Evolutionary conservation across 2,329 filamentous ascomycete species (phyloP).

Genomic region (Pyrenophora seminiperda): DNA sequence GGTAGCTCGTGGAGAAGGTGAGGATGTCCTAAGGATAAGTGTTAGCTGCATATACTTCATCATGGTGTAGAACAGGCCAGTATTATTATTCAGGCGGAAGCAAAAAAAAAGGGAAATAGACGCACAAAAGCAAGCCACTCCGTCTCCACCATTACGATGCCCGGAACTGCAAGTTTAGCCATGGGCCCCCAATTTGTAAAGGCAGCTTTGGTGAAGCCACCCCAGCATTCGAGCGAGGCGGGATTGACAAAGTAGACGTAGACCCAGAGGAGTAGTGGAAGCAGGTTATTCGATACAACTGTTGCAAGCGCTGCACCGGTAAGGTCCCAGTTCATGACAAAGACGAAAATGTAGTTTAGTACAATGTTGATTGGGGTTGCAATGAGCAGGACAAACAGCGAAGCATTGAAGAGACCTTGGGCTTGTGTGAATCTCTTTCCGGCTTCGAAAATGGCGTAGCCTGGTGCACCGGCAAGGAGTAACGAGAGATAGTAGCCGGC

Average conservation of each 20-base stretch:
- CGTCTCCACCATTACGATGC: constrained; percentile 91
- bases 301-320: constrained; percentile 58
- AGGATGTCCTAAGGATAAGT: constrained; percentile 37
- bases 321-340: constrained; percentile 52
- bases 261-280: constrained; percentile 54
- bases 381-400: constrained; percentile 54
- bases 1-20: constrained; percentile 77
- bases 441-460: constrained; percentile 61
- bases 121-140: constrained; percentile 44
- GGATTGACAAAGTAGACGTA: constrained; percentile 53
- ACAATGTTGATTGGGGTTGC: constrained; percentile 57
- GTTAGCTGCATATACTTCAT: neutral
- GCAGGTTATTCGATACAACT: constrained; percentile 57
- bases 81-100: too few species aligned
- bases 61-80: neutral
- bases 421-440: constrained; percentile 62
- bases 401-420: constrained; percentile 60
- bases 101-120: neutral
- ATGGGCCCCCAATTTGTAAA: constrained; percentile 79
- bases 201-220: constrained; percentile 70
- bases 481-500: constrained; percentile 58
- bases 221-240: constrained; percentile 63
- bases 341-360: constrained; percentile 57
- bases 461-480: constrained; percentile 57
- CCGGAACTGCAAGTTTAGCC: constrained; percentile 86